Evolutionary conservation across 2,329 filamentous ascomycete species (phyloP).

Genomic region (Aspergillus uvarum): DNA sequence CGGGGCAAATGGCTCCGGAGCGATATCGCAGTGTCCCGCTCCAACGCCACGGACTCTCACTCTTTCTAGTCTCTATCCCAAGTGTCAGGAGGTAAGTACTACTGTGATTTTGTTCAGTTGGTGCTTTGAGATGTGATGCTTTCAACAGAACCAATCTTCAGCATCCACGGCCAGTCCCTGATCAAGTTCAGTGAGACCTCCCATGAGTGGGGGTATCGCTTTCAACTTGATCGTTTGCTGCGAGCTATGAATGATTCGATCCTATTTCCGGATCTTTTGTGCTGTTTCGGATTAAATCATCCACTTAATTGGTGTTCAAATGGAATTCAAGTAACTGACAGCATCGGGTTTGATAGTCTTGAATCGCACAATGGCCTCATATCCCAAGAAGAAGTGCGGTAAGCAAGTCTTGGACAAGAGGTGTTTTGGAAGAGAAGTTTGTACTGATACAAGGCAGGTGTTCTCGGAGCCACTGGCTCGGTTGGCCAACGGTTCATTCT

Average conservation of each 20-base stretch:
- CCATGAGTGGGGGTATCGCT: too few species aligned
- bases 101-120: not conserved
- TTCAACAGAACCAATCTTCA: too few species aligned
- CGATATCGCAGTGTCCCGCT: conserved; percentile 33
- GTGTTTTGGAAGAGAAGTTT: not conserved
- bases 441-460: conserved; percentile 50
- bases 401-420: conserved; percentile 16
- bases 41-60: conserved; percentile 21
- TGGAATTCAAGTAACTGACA: not conserved
- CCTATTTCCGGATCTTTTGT: too few species aligned
- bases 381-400: conserved; percentile 44
- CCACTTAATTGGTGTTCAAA: too few species aligned
- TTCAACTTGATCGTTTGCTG: too few species aligned
- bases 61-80: conserved; percentile 17
- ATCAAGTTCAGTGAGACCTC: too few species aligned
- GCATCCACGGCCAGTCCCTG: too few species aligned
- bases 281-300: too few species aligned
- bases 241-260: too few species aligned
- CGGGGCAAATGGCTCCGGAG: conserved; percentile 22
- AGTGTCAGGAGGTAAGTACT: conserved; percentile 24
- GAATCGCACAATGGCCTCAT: conserved; percentile 30
- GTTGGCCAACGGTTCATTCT: conserved; percentile 96
- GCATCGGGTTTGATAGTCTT: not conserved
- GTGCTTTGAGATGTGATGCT: too few species aligned
- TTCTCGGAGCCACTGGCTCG: conserved; percentile 88